Base-by-base conservation (phyloP, 2,329 filamentous ascomycete species). In the Colletotrichum simmondsii region DNA sequence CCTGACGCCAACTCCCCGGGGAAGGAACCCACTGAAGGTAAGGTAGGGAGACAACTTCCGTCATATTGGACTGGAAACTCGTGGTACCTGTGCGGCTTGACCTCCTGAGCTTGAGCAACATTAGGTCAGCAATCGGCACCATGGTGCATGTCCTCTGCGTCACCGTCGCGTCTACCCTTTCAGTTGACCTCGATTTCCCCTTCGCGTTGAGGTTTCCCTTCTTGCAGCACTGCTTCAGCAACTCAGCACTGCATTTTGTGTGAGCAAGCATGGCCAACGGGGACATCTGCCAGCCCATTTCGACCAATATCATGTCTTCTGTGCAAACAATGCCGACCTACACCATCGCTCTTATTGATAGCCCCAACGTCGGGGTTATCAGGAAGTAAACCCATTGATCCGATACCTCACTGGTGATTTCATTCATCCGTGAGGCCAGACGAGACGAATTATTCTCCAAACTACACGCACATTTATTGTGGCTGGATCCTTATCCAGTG, bases 311-410 rank as follows among this genome's bases (percentile, higher is more conserved):
- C 42, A 37, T 11, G 14, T 37, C 46, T 60, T 61, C 42, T 53
- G 61, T 11, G 56, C 56, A 72, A 75, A 75, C 58, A 59, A 78
- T 80, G 76, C 71, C 73, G 58, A 66, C 69, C 72, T 70, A 68
- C 65, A 72, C 73, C 66, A 62, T 52, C 59, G 12, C 59, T 59
- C 56, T 67, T 64, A 65, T 81, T 79, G 80, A 85, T 85, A 88
- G 82, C 86, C 87, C 87, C 86, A 88, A 86, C 78, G 87, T 74
- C 76, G 87, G 87, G 87, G 87, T 87, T 74, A 77, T 77, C 75
- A 79, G 77, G 76, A 78, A 86, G 78, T 89, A 85, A 83, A 75
- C 75, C 68, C 42, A 64, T 64, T 68, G 74, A 71, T 72, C 73
- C 69, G 69, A 73, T 65, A 73, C 78, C 76, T 81, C 76, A 76